Evolutionary conservation across 345 rosid genomes (phyloP), one percentile per base, ranked within the genome.

Genomic region (Bretschneidera sinensis): DNA sequence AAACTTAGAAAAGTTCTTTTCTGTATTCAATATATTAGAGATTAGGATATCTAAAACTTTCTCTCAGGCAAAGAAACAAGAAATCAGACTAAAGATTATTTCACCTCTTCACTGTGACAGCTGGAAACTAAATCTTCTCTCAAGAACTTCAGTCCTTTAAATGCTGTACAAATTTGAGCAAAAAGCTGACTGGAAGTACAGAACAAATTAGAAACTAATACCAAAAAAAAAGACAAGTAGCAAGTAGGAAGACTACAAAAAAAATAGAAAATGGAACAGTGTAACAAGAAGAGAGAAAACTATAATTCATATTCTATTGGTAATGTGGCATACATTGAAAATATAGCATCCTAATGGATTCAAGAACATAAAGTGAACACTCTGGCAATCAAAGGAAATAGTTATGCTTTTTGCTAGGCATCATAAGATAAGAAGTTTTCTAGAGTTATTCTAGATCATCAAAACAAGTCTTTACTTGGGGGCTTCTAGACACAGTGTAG

Each of bases 71-170:
- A 56, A 50, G 62, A 22, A 20, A 53, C n/a, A 66, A 39, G 43
- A n/a, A n/a, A n/a, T n/a, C 8, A 24, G 25, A 49, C 1, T 0
- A 2, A 51, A 19, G 24, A 23, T 51, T 51, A 0, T 1, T 2
- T 34, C 84, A 89, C 99, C 96, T 90, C 81, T 72, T 94, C 95
- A 55, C 97, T 90, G 51, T 86, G 96, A 67, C 81, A 77, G 55
- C 85, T 87, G 79, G 83, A 94, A 66, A 94, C 24, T 68, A 94
- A 80, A 72, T 94, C 96, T 71, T 94, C 99, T 63, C 97, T 80
- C 21, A 90, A 67, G 68, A 90, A 87, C 65, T 77, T 74, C 59
- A 74, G 45, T 88, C 92, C 82, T 87, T 94, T 55, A 90, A 78
- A 49, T 52, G 78, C 83, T 83, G 81, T 49, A 94, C 84, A 48